phyloP scores from a whole-genome alignment of 257 asterid genomes.

The Primulina huaijiensis region DNA sequence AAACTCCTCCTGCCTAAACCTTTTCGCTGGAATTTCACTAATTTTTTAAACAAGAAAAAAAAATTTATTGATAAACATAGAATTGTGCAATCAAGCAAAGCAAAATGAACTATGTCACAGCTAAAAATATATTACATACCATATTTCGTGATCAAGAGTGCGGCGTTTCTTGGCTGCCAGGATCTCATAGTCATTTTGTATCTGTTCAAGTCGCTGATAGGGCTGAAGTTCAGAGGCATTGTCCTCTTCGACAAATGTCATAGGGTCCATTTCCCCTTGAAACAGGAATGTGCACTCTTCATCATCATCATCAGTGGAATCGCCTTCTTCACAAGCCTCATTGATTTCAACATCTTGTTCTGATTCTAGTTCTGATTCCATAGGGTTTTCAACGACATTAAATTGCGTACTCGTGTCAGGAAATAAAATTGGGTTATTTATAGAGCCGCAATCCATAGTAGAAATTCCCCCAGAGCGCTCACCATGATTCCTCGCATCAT shows the following conservation, averaged over 20 bases:
- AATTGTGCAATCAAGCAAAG: background rate
- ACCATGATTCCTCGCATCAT: constrained; percentile 8
- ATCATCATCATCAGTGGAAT: constrained; percentile 44
- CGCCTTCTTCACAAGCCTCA: constrained; percentile 51
- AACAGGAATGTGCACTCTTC: constrained; percentile 55
- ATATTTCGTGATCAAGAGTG: constrained; percentile 32
- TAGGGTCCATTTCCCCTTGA: constrained; percentile 68
- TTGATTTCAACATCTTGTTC: constrained; percentile 30
- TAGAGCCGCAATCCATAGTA: background rate
- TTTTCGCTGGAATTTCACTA: constrained; percentile 58
- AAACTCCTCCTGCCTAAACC: constrained; percentile 52
- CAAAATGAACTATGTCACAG: background rate
- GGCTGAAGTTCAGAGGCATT: constrained; percentile 66
- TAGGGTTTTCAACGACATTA: constrained; percentile 40
- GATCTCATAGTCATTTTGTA: constrained; percentile 54
- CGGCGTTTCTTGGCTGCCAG: constrained; percentile 68
- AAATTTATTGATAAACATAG: background rate
- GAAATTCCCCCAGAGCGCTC: background rate
- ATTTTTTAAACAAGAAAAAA: constrained; percentile 4
- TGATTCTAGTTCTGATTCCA: constrained; percentile 33
- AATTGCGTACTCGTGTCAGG: constrained; percentile 17
- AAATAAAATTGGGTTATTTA: background rate
- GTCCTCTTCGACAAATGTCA: constrained; percentile 56
- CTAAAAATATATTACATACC: constrained; percentile 17
- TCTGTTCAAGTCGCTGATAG: constrained; percentile 66